Evolutionary conservation across 192 early-diverging fungal species (phyloP).

Genomic region (Cladochytrium replicatum): DNA sequence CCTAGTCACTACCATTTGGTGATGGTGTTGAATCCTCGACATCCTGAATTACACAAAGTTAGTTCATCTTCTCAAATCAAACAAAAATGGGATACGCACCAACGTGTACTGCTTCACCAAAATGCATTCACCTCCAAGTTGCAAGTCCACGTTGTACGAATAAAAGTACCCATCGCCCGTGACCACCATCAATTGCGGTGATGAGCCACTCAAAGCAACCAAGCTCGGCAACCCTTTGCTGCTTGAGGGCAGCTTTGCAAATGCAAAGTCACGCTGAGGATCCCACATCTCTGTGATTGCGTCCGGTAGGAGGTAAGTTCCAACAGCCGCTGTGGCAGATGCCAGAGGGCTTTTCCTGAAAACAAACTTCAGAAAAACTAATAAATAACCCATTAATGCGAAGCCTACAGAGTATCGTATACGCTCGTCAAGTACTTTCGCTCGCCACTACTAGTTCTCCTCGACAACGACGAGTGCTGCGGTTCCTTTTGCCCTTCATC

Average conservation of each 20-base stretch:
- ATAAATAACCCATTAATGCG: no score
- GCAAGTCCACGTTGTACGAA: conserved; percentile 77
- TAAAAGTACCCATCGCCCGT: conserved; percentile 87
- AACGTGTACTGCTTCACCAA: conserved; percentile 64
- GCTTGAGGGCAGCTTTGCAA: conserved; percentile 76
- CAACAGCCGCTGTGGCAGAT: conserved; percentile 55
- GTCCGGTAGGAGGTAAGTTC: conserved; percentile 74
- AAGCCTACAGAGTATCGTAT: conserved; percentile 22
- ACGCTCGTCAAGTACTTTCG: no score
- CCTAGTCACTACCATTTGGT: no score
- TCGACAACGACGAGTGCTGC: no score
- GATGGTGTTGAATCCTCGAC: no score
- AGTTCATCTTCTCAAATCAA: no score
- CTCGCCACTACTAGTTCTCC: not conserved
- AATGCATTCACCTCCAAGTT: conserved; percentile 81
- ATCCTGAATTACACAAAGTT: no score
- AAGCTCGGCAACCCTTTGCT: no score
- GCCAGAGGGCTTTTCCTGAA: conserved; percentile 27
- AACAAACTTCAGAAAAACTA: no score
- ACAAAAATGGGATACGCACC: no score
- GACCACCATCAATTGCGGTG: conserved; percentile 79
- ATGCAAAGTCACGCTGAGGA: conserved; percentile 89
- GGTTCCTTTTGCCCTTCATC: conserved; percentile 14
- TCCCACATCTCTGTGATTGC: conserved; percentile 86
- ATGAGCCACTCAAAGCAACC: no score